A percentile compares a stretch with the other conserved stretches of the same genome.
These are phyloP conservation scores for Leccinum huronense DNA, from an alignment of 1,284 basidiomycete species.

Conservation along the genomic window DNA sequence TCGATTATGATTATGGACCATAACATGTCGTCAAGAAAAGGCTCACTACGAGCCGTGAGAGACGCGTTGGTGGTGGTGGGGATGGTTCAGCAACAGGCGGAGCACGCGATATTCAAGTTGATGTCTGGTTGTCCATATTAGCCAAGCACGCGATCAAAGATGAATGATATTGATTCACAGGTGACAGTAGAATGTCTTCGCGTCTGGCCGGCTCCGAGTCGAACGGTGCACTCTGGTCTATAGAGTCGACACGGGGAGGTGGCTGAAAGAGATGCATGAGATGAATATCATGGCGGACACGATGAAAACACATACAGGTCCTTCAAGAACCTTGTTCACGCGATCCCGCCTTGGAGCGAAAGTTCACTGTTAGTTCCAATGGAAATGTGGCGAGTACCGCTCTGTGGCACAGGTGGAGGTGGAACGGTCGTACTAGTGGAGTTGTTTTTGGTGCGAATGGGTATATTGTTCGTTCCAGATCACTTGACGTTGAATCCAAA, in stretches of 20 bases:
- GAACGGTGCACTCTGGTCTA: constrained; percentile 7
- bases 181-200: constrained; percentile 18
- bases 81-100: constrained; percentile 18
- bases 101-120: not conserved
- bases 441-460: constrained; percentile 18
- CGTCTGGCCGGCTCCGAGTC: constrained; percentile 9
- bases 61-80: constrained; percentile 10
- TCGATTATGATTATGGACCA: not conserved
- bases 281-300: not conserved
- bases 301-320: constrained; percentile 18
- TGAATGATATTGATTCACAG: constrained; percentile 15
- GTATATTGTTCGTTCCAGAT: no score
- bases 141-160: not conserved
- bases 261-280: constrained; percentile 21
- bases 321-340: constrained; percentile 21
- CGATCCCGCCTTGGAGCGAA: constrained; percentile 18
- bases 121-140: constrained; percentile 21
- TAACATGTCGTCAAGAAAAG: not conserved
- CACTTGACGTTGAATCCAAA: no score
- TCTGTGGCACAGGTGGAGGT: not conserved
- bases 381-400: constrained; percentile 1
- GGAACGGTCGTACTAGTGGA: constrained; percentile 13
- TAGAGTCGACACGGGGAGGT: constrained; percentile 10
- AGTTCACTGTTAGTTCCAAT: constrained; percentile 26
- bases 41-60: constrained; percentile 26